Evolutionary conservation across 2,329 filamentous ascomycete genomes (phyloP), one percentile per base, ranked within the genome.

Genomic region (Sphaerostilbella broomeana): DNA sequence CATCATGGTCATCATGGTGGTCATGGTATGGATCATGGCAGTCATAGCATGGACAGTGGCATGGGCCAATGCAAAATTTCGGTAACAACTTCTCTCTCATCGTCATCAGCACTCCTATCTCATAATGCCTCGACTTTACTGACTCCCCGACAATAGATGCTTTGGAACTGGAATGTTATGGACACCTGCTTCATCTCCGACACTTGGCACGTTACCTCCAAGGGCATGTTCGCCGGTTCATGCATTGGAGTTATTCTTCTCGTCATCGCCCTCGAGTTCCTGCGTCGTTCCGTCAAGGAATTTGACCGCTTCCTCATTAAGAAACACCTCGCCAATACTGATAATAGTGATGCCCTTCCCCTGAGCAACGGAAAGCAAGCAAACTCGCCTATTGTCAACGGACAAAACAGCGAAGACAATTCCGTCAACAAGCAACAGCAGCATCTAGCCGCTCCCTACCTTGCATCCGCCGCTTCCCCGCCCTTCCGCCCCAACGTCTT

Each of bases 231-330:
- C 56, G 85, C 82, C 33, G 85, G 81, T 16, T 84, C 80, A 37
- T 92, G 86, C 64, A 81, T 94, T 54, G 85, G 83, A 44, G 79
- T 87, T 24, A 68, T 87, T 45, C 64, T 81, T n/a, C 77, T 94
- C 38, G 82, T 84, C 49, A 71, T 90, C 37, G 53, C 64, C 5
- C 79, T 92, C 50, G 85, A 92, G 55, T 65, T 80, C 42, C 70
- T 92, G 16, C 82, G 86, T 35, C 81, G 85, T 20, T 51, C 73
- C 17, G 71, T 75, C 48, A 80, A 83, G 50, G 84, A 88, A 58
- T 90, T 81, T 59, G 85, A 92, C 58, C 69, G 73, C 18, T 75
- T 73, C 51, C 70, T 87, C 20, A 53, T 82, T 44, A 70, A 70
- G 19, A 69, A 73, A 48, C 72, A 74, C 51, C 51, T 63, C 46